Conservation (phyloP, 768 basidiomycete genomes). For the Rhizopogon rudus region DNA sequence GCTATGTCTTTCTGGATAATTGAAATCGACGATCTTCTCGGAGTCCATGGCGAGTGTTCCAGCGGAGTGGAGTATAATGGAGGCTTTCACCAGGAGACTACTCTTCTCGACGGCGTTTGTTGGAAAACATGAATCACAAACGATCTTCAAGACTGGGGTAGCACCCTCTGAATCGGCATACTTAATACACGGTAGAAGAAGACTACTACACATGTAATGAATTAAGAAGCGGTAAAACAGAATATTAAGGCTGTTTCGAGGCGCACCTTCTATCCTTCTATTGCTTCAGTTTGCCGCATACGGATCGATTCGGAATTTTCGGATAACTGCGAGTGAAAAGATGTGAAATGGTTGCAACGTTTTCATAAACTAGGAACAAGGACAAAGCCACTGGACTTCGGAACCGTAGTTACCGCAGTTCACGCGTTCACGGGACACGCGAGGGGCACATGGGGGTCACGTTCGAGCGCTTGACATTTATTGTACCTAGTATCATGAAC, state of each 20-base stretch:
- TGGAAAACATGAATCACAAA: neutral
- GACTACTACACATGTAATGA: slow-evolving; percentile 29
- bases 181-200: slow-evolving; percentile 56
- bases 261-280: slow-evolving; percentile 69
- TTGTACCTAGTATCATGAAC: no score
- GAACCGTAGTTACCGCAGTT: no score
- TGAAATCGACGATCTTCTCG: slow-evolving; percentile 46
- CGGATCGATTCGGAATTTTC: slow-evolving; percentile 71
- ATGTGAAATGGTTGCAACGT: no score
- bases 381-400: no score
- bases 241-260: neutral
- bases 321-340: no score
- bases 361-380: no score
- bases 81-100: slow-evolving; percentile 44
- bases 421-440: no score
- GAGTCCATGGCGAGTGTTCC: slow-evolving; percentile 47
- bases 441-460: no score
- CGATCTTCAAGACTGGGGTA: neutral
- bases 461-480: no score
- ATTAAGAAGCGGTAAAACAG: slow-evolving; percentile 6
- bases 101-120: slow-evolving; percentile 68
- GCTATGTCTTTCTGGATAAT: slow-evolving; percentile 39
- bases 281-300: slow-evolving; percentile 62
- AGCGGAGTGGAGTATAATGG: slow-evolving; percentile 33
- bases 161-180: neutral